Base-by-base conservation (phyloP, 2,329 filamentous ascomycete species). In the Epichloe elymi region DNA sequence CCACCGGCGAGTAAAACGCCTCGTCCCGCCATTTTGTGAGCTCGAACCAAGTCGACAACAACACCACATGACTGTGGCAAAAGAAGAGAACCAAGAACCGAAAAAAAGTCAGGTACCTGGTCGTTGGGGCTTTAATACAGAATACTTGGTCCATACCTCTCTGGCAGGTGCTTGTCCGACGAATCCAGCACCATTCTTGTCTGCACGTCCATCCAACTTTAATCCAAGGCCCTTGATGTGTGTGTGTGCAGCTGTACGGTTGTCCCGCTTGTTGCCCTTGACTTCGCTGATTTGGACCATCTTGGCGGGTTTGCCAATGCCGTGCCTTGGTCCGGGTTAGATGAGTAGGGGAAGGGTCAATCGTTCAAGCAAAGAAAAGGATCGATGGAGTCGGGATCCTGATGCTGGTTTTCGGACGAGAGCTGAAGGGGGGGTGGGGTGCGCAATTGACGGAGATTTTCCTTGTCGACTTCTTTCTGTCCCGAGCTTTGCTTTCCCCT, bases 221-320 rank as follows among this genome's bases (percentile, higher is more conserved):
- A 98, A 72, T 17, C 93, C 93, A 40, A 98, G 77, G 48, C 93
- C 93, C 67, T 89, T 95, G 78, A 98, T 98, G 71, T 98, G 93
- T 49, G 91, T 96, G 71, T 98, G 93, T 60, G 91, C 86, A 55
- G 93, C 91, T 46, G 93, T 98, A 65, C 93, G 84, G 73, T 94
- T 93, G 70, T 96, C 91, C 74, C 93, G 89, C 74, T 83, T 83
- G 72, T 88, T 91, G 74, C 86, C 86, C 76, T 95, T 95, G 64
- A 95, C 87, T 74, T 95, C 89, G 74, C 86, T 94, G 70, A 93
- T 89, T 68, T 89, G 85, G 61, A 91, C 86, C 86, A 90, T 91
- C 59, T 64, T 75, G 67, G 60, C 65, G 63, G 10, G 63, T 62
- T 46, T 57, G 61, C 54, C 56, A 45, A 54, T 49, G 26, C 19